phyloP scores from a whole-genome alignment of 192 early-diverging fungal species.

The Dissophora ornata region DNA sequence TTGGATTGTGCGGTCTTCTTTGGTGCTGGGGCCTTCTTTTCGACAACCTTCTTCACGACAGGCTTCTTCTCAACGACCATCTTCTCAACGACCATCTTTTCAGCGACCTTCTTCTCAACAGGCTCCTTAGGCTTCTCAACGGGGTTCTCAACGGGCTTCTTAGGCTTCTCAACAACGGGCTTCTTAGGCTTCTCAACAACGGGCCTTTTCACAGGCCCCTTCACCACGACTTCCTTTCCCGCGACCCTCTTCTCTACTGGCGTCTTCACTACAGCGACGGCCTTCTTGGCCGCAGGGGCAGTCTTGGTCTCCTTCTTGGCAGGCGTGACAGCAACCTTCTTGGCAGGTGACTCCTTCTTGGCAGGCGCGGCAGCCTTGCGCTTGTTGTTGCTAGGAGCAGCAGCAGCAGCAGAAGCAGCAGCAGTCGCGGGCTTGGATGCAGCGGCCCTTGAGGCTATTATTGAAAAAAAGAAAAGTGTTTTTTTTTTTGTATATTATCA shows the following conservation, averaged over 20 bases:
- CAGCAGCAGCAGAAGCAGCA: slow-evolving; percentile 6
- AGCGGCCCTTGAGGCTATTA: slow-evolving; percentile 7
- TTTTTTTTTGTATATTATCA: too few species aligned
- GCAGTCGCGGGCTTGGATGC: slow-evolving; percentile 20
- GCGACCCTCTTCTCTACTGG: slow-evolving; percentile 20
- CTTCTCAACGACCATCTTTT: slow-evolving; percentile 36
- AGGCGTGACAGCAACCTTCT: slow-evolving; percentile 37
- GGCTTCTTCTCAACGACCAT: slow-evolving; percentile 47
- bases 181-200: slow-evolving; percentile 47
- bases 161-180: slow-evolving; percentile 4
- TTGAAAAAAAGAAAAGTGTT: not conserved
- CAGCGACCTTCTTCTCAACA: slow-evolving; percentile 54
- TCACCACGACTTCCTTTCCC: slow-evolving; percentile 25
- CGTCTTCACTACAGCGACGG: slow-evolving; percentile 29
- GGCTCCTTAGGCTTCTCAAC: slow-evolving; percentile 48
- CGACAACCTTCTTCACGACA: slow-evolving; percentile 50
- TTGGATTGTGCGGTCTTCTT: slow-evolving; percentile 30
- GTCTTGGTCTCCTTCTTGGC: slow-evolving; percentile 54
- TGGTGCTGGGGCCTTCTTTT: slow-evolving; percentile 24
- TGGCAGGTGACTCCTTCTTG: slow-evolving; percentile 29
- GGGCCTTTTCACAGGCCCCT: too few species aligned
- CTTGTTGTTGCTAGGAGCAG: slow-evolving; percentile 30
- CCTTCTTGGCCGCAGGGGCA: slow-evolving; percentile 40
- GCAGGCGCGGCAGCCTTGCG: slow-evolving; percentile 42
- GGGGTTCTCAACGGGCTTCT: slow-evolving; percentile 29